Base-by-base conservation (phyloP, 2,329 filamentous ascomycete genomes). In the Pseudopyricularia cyperi region DNA sequence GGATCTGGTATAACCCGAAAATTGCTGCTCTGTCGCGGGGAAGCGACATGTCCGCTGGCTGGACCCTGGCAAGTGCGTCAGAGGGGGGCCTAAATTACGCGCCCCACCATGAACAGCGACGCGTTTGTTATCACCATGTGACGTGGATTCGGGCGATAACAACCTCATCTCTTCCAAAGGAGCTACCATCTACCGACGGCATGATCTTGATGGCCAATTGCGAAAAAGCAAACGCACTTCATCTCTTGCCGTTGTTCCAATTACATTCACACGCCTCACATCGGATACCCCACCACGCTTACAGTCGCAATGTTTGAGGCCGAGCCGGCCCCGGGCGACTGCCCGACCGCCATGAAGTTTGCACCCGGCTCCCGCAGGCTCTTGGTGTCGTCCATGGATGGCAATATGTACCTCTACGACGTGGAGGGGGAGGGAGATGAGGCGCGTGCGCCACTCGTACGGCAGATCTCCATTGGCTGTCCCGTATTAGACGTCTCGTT, bases 301-400 rank as follows among this genome's bases (percentile, higher is more conserved):
- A 14, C 22, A 26, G 15, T 34, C 32, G 37, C 33, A 15, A 51
- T 51, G 50, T 90, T 87, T 70, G 85, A 93, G 68, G 79, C 96
- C 62, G 76, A 82, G 55, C 80, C 88, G 60, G 83, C 89, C 47
- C 93, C 93, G 11, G 79, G 77, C 59, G 93, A 98, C 69, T 87
- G 86, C 60, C 85, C 97, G 61, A 95, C 91, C 48, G 77, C 89
- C 24, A 73, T 97, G 62, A 82, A 82, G 63, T 98, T 95, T 74
- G 88, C 90, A 57, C 87, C 89, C 34, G 71, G 76, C n/a, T 77
- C 83, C 3, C 80, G 76, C 52, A 85, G 83, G 59, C 77, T 98
- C 35, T 79, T 94, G n/a, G 90, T 91, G 60, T 85, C 90, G 11
- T 95, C 89, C 52, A 98, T 93, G 93, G 91, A 97, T 69, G 88